Percentiles rank a stretch among this genome's conserved stretches.
phyloP scores from a whole-genome alignment of 2,329 filamentous ascomycete species.

The Nectriaceae sp. region DNA sequence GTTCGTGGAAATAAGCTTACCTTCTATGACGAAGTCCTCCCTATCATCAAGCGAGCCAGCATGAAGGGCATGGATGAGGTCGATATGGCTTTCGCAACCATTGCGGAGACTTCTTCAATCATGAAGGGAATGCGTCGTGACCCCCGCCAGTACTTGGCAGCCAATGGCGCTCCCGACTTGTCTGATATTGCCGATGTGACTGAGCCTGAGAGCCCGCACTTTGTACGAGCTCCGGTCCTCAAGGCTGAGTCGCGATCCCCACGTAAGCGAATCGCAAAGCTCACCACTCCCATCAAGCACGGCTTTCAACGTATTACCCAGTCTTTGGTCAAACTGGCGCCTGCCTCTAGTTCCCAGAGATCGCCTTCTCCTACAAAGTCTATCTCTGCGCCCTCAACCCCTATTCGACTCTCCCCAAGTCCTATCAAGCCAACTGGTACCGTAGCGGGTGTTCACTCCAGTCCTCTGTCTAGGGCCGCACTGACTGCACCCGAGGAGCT shows the following conservation, averaged over 20 bases:
- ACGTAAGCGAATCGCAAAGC: constrained; percentile 30
- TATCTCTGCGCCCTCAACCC: constrained; percentile 27
- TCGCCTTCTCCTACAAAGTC: constrained; percentile 35
- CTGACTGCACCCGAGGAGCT: constrained; percentile 2
- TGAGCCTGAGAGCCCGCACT: constrained; percentile 29
- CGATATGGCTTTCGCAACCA: constrained; percentile 27
- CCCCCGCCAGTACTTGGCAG: constrained; percentile 24
- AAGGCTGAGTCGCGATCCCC: constrained; percentile 32
- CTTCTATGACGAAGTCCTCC: constrained; percentile 27
- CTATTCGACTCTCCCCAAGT: constrained; percentile 18
- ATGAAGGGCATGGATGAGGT: constrained; percentile 21
- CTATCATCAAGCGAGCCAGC: constrained; percentile 26
- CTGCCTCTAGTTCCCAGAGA: constrained; percentile 22
- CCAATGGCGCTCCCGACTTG: constrained; percentile 25
- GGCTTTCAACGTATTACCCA: constrained; percentile 29
- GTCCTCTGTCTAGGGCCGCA: constrained; percentile 11
- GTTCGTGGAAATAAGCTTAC: constrained; percentile 28
- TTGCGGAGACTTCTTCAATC: constrained; percentile 23
- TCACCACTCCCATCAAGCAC: constrained; percentile 28
- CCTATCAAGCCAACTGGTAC: constrained; percentile 9
- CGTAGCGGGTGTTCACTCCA: constrained; percentile 13
- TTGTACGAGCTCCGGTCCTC: constrained; percentile 21
- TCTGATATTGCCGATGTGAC: constrained; percentile 31
- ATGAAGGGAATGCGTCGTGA: constrained; percentile 22
- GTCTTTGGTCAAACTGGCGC: constrained; percentile 32